Percentiles rank a stretch among this genome's conserved stretches.
Conservation (phyloP, 192 early-diverging fungal genomes). For the Geranomyces michiganensis region DNA sequence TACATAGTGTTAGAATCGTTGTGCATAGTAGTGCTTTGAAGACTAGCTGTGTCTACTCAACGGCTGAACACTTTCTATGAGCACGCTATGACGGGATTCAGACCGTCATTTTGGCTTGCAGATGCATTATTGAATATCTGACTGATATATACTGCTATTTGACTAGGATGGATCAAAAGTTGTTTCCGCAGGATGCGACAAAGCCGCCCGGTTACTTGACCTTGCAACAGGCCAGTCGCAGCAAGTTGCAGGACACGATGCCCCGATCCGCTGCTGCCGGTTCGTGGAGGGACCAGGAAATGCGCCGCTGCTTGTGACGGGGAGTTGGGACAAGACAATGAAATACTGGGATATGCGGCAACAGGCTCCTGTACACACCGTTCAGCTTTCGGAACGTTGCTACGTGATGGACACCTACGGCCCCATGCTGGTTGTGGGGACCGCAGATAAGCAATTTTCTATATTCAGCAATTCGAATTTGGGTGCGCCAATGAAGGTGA, state of each 20-base stretch:
- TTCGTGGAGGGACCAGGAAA: slow-evolving; percentile 66
- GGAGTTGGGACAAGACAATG: slow-evolving; percentile 94
- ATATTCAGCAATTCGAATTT: slow-evolving; percentile 85
- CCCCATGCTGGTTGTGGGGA: slow-evolving; percentile 86
- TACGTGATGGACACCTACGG: slow-evolving; percentile 87
- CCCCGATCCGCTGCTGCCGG: slow-evolving; percentile 78
- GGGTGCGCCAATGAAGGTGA: slow-evolving; percentile 69
- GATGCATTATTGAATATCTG: too few species aligned
- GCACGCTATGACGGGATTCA: background rate
- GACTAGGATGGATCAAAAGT: slow-evolving; percentile 88
- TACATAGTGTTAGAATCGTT: too few species aligned
- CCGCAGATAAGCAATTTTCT: slow-evolving; percentile 82
- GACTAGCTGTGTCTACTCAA: too few species aligned
- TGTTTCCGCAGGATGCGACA: slow-evolving; percentile 89
- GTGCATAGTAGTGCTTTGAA: too few species aligned
- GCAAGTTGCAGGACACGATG: slow-evolving; percentile 89
- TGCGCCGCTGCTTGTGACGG: slow-evolving; percentile 69
- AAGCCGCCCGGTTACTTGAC: slow-evolving; percentile 84
- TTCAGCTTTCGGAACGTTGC: slow-evolving; percentile 81
- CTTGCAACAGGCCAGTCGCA: slow-evolving; percentile 75
- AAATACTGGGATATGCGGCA: slow-evolving; percentile 93
- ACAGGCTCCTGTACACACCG: slow-evolving; percentile 71
- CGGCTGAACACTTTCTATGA: too few species aligned
- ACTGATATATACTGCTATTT: background rate
- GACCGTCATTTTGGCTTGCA: background rate